Conservation (phyloP, 306 rosid species). For the Trichosanthes truncata region DNA sequence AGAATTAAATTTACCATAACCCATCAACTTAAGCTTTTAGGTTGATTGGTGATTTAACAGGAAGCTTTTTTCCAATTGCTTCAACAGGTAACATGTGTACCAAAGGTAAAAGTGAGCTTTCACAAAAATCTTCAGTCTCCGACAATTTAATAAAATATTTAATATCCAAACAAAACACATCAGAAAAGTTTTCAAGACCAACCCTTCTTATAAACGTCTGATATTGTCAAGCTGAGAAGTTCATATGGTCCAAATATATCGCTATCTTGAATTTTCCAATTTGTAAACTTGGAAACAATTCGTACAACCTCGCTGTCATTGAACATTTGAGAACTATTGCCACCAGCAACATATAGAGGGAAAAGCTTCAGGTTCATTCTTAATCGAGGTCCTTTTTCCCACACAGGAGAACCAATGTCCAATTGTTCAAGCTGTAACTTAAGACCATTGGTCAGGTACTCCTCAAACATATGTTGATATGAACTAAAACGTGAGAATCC, state of each 20-base stretch:
- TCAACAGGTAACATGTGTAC: neutral
- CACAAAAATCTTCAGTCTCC: neutral
- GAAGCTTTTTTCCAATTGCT: neutral
- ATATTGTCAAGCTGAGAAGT: slow-evolving; percentile 33
- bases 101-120: neutral
- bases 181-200: slow-evolving; percentile 28
- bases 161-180: slow-evolving; percentile 9
- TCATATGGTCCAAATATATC: slow-evolving; percentile 81
- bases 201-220: slow-evolving; percentile 45
- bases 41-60: no score
- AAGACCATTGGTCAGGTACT: slow-evolving; percentile 41
- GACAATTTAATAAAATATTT: neutral
- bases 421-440: slow-evolving; percentile 34
- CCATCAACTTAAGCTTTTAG: no score
- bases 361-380: slow-evolving; percentile 57
- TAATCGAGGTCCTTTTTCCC: slow-evolving; percentile 76
- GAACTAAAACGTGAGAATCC: slow-evolving; percentile 58
- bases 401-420: slow-evolving; percentile 26
- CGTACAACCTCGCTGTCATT: slow-evolving; percentile 47
- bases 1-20: no score
- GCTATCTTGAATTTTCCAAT: slow-evolving; percentile 48
- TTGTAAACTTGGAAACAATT: slow-evolving; percentile 39
- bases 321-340: slow-evolving; percentile 18
- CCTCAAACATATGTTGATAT: slow-evolving; percentile 24
- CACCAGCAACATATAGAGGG: slow-evolving; percentile 29